Evolutionary conservation across 495 filamentous ascomycete genomes (phyloP).

Genomic region (Lichina pygmaea): DNA sequence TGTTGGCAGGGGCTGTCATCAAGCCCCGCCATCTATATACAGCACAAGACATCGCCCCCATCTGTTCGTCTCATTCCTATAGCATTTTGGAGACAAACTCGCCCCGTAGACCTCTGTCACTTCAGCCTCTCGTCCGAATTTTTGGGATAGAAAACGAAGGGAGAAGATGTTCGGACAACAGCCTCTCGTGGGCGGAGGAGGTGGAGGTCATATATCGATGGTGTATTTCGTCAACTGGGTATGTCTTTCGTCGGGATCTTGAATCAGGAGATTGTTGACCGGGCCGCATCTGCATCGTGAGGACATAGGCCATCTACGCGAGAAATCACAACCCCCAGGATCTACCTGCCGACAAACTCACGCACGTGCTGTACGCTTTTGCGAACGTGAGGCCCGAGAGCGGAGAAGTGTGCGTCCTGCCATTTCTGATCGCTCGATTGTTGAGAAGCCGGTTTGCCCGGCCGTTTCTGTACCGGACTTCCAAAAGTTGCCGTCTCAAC

Average conservation of each 20-base stretch:
- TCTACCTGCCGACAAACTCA: conserved; percentile 64
- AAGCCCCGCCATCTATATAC: too few species aligned
- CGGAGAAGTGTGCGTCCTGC: conserved; percentile 41
- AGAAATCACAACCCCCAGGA: conserved; percentile 68
- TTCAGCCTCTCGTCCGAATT: too few species aligned
- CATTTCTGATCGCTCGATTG: background rate
- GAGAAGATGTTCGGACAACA: background rate
- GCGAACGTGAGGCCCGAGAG: conserved; percentile 49
- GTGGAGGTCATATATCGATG: conserved; percentile 14
- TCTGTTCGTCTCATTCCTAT: too few species aligned
- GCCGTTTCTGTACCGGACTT: background rate
- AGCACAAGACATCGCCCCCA: too few species aligned
- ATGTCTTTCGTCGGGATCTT: conserved; percentile 7
- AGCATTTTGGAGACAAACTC: too few species aligned
- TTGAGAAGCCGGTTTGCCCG: background rate
- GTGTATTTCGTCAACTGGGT: conserved; percentile 33
- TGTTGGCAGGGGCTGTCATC: too few species aligned
- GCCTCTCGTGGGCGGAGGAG: background rate
- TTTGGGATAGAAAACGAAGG: too few species aligned
- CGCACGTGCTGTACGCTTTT: conserved; percentile 80
- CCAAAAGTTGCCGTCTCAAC: background rate
- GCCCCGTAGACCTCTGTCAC: too few species aligned
- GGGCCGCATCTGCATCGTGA: background rate
- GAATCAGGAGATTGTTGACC: background rate
- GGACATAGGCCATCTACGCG: conserved; percentile 50